phyloP scores from a whole-genome alignment of 441 rosid species.

The Daphne laureola region DNA sequence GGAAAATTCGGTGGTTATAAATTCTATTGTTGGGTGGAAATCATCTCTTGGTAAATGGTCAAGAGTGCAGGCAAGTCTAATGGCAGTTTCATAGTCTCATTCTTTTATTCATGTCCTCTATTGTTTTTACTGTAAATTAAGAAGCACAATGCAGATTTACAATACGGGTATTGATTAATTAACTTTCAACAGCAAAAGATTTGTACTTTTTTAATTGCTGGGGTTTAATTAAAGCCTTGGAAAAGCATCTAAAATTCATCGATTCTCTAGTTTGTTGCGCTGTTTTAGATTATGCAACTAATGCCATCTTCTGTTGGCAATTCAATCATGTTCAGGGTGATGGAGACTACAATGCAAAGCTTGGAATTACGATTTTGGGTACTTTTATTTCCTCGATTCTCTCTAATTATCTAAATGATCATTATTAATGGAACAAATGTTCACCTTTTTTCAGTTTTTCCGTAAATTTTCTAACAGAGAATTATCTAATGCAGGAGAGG shows the following conservation, averaged over 20 bases:
- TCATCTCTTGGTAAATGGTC: conserved; percentile 77
- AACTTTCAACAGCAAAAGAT: too few species aligned
- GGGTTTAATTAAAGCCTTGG: too few species aligned
- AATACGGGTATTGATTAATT: too few species aligned
- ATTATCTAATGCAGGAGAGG: conserved; percentile 42
- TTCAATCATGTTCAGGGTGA: conserved; percentile 32
- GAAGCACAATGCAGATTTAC: too few species aligned
- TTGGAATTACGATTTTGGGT: conserved; percentile 77
- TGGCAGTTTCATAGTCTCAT: neutral
- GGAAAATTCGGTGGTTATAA: conserved; percentile 72
- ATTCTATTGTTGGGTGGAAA: conserved; percentile 75
- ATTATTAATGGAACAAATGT: neutral
- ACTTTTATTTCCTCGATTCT: neutral
- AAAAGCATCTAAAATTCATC: neutral
- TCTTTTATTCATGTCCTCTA: too few species aligned
- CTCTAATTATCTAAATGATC: neutral
- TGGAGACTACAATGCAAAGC: conserved; percentile 66
- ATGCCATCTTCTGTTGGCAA: conserved; percentile 1
- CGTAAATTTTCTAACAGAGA: neutral
- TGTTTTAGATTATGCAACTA: too few species aligned
- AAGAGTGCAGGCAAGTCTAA: conserved; percentile 57
- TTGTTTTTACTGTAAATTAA: too few species aligned
- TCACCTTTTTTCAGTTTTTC: neutral
- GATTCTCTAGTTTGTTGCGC: neutral
- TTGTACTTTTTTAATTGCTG: too few species aligned